These are phyloP conservation scores for Xerocomellus amylosporus DNA, from an alignment of 768 basidiomycete genomes.

Conservation along the genomic window DNA sequence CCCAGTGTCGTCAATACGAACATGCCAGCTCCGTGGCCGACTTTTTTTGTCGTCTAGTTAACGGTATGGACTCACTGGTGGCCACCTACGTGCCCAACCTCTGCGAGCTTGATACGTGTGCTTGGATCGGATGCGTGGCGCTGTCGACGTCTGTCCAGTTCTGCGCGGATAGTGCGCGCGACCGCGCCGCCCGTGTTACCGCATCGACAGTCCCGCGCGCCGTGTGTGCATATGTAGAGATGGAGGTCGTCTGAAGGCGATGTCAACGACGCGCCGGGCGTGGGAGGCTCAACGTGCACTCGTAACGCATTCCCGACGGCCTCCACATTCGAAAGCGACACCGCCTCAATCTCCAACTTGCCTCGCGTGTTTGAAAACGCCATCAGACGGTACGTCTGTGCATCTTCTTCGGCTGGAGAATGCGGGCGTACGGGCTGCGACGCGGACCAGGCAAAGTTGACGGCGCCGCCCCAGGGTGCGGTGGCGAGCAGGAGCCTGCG, in stretches of 20 bases:
- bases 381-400: slow-evolving; percentile 38
- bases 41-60: not conserved
- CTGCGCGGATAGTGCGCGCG: slow-evolving; percentile 49
- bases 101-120: slow-evolving; percentile 48
- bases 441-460: slow-evolving; percentile 60
- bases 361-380: slow-evolving; percentile 51
- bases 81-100: slow-evolving; percentile 79
- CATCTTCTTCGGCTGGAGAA: slow-evolving; percentile 4
- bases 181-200: slow-evolving; percentile 62
- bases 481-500: slow-evolving; percentile 46
- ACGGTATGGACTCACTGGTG: slow-evolving; percentile 58
- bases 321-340: slow-evolving; percentile 51
- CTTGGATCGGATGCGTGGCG: slow-evolving; percentile 25
- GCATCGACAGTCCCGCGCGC: slow-evolving; percentile 75
- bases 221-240: slow-evolving; percentile 79
- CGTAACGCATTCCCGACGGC: slow-evolving; percentile 38
- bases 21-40: not conserved
- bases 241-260: slow-evolving; percentile 29
- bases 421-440: slow-evolving; percentile 18
- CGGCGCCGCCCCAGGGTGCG: slow-evolving; percentile 48
- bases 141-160: slow-evolving; percentile 42
- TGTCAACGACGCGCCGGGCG: slow-evolving; percentile 10
- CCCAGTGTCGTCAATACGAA: not conserved
- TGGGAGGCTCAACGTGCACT: slow-evolving; percentile 33
- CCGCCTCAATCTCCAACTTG: slow-evolving; percentile 46